A percentile compares a stretch with the other conserved stretches of the same genome.
Evolutionary conservation across 2,329 filamentous ascomycete genomes (phyloP).

Genomic region (Cordyceps militaris): DNA sequence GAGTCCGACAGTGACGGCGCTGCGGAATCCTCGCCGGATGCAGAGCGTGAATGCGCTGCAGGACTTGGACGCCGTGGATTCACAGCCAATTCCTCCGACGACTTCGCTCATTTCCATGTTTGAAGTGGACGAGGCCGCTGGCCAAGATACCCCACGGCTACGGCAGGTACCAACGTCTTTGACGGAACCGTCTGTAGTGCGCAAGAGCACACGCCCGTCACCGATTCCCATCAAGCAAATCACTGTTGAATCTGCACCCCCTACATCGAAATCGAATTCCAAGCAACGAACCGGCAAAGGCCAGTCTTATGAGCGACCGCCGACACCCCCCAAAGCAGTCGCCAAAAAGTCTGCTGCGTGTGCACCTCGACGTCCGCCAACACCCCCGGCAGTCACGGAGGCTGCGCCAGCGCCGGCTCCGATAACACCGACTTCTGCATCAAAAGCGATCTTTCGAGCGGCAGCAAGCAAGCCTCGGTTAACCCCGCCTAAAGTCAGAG

Average conservation of each 20-base stretch:
- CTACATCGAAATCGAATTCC: neutral
- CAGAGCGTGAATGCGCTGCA: constrained; percentile 25
- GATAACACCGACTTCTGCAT: neutral
- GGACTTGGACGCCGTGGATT: constrained; percentile 31
- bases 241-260: neutral
- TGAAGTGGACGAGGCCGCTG: constrained; percentile 34
- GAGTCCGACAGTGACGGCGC: constrained; percentile 28
- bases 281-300: neutral
- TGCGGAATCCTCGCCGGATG: constrained; percentile 22
- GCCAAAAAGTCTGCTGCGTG: neutral
- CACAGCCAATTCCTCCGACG: constrained; percentile 53
- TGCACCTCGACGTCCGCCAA: neutral
- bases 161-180: constrained; percentile 22
- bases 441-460: neutral
- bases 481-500: neutral
- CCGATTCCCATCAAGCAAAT: neutral
- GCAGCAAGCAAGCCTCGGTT: constrained; percentile 10
- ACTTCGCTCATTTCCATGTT: constrained; percentile 62
- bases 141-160: constrained; percentile 26
- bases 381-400: neutral
- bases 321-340: neutral
- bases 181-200: neutral
- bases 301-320: neutral
- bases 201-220: neutral
- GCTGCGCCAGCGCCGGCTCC: neutral